These are phyloP conservation scores for Bullera alba DNA, from an alignment of 768 basidiomycete species.

Conservation along the genomic window DNA sequence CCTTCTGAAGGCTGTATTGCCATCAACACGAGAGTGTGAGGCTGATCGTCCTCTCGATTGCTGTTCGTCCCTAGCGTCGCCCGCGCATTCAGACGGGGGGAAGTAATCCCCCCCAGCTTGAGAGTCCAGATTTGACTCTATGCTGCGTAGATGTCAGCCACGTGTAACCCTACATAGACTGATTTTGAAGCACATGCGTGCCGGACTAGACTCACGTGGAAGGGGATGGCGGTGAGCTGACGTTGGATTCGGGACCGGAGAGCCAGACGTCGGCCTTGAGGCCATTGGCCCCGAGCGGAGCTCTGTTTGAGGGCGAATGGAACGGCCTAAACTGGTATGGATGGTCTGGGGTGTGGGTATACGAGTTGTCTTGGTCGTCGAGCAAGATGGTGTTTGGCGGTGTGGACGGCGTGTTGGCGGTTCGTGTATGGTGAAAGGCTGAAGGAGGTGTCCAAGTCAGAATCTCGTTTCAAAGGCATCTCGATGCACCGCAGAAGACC, in stretches of 20 bases:
- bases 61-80: constrained; percentile 12
- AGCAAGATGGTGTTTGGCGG: too few relatives aligned
- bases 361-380: too few relatives aligned
- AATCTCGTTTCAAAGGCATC: too few relatives aligned
- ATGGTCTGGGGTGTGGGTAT: too few relatives aligned
- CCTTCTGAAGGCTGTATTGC: neutral
- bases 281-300: neutral
- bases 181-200: neutral
- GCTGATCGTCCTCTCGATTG: constrained; percentile 13
- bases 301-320: too few relatives aligned
- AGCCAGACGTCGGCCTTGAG: constrained; percentile 16
- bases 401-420: too few relatives aligned
- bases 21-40: constrained; percentile 21
- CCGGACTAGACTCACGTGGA: constrained; percentile 25
- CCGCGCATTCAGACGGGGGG: constrained; percentile 23
- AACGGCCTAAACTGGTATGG: too few relatives aligned
- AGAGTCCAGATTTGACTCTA: constrained; percentile 28
- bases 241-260: constrained; percentile 4
- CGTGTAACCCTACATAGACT: neutral
- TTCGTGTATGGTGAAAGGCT: too few relatives aligned
- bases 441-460: too few relatives aligned
- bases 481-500: too few relatives aligned
- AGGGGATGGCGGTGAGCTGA: constrained; percentile 33
- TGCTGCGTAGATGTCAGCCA: constrained; percentile 4
- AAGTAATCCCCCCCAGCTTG: constrained; percentile 34